Base-by-base conservation (phyloP, 1,284 basidiomycete genomes). In the Sporisorium reilianum region DNA sequence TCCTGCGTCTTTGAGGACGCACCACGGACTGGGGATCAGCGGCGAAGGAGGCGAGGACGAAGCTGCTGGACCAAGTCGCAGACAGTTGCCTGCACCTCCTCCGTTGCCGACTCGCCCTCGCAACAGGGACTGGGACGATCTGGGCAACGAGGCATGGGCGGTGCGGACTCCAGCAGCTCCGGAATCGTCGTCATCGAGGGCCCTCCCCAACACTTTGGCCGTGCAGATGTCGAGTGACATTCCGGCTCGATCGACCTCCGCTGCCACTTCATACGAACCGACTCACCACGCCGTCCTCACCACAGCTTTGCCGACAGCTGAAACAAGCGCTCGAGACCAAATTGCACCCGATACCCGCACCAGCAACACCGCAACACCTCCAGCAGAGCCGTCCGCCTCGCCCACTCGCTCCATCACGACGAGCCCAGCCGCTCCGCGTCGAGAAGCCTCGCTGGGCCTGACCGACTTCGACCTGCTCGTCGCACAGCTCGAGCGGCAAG, bases 381-480 rank as follows among this genome's bases (percentile, higher is more conserved):
- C 48, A 5, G 48, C 48, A n/a, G 30, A 49, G 23, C 8, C 22
- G 4, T 26, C 32, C 1, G 3, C 50, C 2, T 26, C 50, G 2
- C 14, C 52, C 11, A 7, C 52, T 8, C n/a, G 10, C 3, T 38
- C 45, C n/a, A n/a, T n/a, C 16, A 45, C 28, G 22, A 11, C 49
- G n/a, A 30, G 18, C n/a, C 42, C 32, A 25, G 7, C 26, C 25
- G 10, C 36, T 5, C 50, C 57, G 6, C 62, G 54, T 5, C 55
- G 69, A 12, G 60, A 55, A 5, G 20, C 50, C 8, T 75, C 72
- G 0, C 52, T 70, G 2, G 77, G 72, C 5, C 28, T 81, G 9
- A 84, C 82, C 1, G 82, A 84, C 58, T 61, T 84, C 26, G 82
- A 84, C 62, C 54, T 84, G 14, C 72, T 80, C n/a, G 80, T 81